Evolutionary conservation across 495 filamentous ascomycete species (phyloP).

Genomic region (Hypoxylon subgilvum): DNA sequence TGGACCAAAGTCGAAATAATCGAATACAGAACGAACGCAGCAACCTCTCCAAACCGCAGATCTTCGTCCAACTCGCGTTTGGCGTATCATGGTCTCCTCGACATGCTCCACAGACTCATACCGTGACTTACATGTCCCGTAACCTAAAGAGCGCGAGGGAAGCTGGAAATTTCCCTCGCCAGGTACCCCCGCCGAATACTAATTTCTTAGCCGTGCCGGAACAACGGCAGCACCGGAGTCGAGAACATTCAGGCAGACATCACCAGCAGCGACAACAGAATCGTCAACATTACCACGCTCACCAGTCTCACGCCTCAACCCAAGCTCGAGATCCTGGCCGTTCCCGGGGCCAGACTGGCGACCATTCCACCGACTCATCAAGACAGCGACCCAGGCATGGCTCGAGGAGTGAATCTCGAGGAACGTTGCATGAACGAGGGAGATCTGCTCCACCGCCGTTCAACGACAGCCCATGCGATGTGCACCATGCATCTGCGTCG

Average conservation of each 20-base stretch:
- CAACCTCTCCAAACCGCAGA: conserved; percentile 44
- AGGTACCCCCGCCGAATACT: conserved; percentile 50
- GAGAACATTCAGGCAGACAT: conserved; percentile 30
- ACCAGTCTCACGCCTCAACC: conserved; percentile 37
- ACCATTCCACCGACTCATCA: conserved; percentile 22
- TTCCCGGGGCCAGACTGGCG: conserved; percentile 17
- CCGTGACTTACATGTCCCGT: conserved; percentile 52
- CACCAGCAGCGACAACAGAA: conserved; percentile 24
- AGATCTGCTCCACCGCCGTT: conserved; percentile 53
- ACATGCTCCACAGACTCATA: conserved; percentile 48
- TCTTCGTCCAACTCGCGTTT: conserved; percentile 55
- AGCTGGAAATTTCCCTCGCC: conserved; percentile 48
- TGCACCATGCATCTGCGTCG: conserved; percentile 31
- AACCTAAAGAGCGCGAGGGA: conserved; percentile 45
- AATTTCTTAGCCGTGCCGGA: conserved; percentile 50
- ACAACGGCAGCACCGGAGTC: conserved; percentile 35
- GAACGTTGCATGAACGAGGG: conserved; percentile 46
- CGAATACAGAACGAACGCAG: conserved; percentile 32
- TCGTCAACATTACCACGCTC: conserved; percentile 39
- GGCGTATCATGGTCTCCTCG: conserved; percentile 51
- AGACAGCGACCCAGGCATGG: conserved; percentile 38
- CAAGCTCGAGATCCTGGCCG: conserved; percentile 27
- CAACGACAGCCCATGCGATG: conserved; percentile 52
- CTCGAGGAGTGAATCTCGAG: conserved; percentile 31
- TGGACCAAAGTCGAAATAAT: conserved; percentile 38